Evolutionary conservation across 1,284 basidiomycete genomes (phyloP).

Genomic region (Ustilago cynodontis): DNA sequence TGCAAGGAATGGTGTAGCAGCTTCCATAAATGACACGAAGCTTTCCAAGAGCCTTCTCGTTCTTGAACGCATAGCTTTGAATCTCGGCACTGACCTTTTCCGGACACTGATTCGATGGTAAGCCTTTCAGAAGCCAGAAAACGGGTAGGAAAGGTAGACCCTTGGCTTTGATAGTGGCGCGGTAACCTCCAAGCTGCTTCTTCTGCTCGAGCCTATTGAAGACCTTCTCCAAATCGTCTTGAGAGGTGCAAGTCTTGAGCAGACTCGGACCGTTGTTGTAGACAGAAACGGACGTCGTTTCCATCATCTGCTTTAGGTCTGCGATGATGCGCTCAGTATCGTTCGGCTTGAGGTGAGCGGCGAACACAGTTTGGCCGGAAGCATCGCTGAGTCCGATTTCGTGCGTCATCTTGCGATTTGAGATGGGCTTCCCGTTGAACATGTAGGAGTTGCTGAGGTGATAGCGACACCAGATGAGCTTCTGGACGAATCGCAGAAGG

Average conservation of each 20-base stretch:
- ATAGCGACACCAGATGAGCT: slow-evolving; percentile 3
- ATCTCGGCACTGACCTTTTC: not conserved
- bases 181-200: not conserved
- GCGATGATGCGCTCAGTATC: not conserved
- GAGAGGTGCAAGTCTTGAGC: not conserved
- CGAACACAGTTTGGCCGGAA: not conserved
- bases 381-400: not conserved
- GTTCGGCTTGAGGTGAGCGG: not conserved
- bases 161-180: not conserved
- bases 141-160: slow-evolving; percentile 9
- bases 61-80: slow-evolving; percentile 2
- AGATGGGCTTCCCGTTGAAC: slow-evolving; percentile 7
- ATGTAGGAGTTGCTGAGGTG: not conserved
- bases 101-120: not conserved
- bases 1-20: not conserved
- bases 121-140: slow-evolving; percentile 10
- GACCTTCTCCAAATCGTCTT: not conserved
- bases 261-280: not conserved
- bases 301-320: not conserved
- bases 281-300: too few species aligned
- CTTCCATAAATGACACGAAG: slow-evolving; percentile 5
- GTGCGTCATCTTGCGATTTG: not conserved
- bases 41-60: slow-evolving; percentile 2
- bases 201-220: not conserved
- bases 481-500: not conserved